These are phyloP conservation scores for Globisporangium iwayamae DNA, from an alignment of 352 stramenopile genomes.

Conservation along the genomic window DNA sequence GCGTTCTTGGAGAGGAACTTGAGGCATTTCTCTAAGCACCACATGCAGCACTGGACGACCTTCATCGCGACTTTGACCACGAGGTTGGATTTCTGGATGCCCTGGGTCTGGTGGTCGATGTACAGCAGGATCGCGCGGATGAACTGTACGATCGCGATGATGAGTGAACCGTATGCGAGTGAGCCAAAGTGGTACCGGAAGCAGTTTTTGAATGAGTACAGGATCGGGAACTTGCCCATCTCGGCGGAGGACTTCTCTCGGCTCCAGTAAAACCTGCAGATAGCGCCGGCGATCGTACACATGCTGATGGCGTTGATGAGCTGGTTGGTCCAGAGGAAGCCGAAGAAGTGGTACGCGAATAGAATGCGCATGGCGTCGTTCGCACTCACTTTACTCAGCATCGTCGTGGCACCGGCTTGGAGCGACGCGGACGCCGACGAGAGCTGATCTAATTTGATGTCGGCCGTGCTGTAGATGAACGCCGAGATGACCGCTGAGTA, in stretches of 20 bases:
- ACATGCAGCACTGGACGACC: conserved; percentile 91
- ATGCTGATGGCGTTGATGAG: conserved; percentile 96
- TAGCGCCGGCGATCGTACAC: conserved; percentile 91
- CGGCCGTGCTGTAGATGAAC: conserved; percentile 64
- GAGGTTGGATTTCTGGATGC: conserved; percentile 71
- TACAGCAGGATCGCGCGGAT: conserved; percentile 91
- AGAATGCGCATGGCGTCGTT: conserved; percentile 65
- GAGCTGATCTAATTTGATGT: conserved; percentile 41
- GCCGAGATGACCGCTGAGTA: conserved; percentile 57
- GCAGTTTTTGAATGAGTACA: conserved; percentile 68
- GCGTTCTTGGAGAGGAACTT: conserved; percentile 98
- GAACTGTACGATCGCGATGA: conserved; percentile 96
- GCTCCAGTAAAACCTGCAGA: conserved; percentile 93
- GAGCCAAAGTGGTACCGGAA: conserved; percentile 94
- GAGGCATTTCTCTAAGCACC: conserved; percentile 93
- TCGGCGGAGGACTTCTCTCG: conserved; percentile 51
- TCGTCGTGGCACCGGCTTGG: conserved; percentile 22
- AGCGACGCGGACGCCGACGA: conserved; percentile 9
- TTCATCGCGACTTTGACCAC: conserved; percentile 85
- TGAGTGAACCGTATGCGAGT: conserved; percentile 93
- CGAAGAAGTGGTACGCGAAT: conserved; percentile 89
- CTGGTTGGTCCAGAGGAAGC: conserved; percentile 95
- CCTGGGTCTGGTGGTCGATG: conserved; percentile 90
- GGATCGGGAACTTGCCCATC: conserved; percentile 66
- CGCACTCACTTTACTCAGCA: conserved; percentile 39